These are phyloP conservation scores for Hirsutella rhossiliensis DNA, from an alignment of 2,329 filamentous ascomycete species.

Conservation along the genomic window DNA sequence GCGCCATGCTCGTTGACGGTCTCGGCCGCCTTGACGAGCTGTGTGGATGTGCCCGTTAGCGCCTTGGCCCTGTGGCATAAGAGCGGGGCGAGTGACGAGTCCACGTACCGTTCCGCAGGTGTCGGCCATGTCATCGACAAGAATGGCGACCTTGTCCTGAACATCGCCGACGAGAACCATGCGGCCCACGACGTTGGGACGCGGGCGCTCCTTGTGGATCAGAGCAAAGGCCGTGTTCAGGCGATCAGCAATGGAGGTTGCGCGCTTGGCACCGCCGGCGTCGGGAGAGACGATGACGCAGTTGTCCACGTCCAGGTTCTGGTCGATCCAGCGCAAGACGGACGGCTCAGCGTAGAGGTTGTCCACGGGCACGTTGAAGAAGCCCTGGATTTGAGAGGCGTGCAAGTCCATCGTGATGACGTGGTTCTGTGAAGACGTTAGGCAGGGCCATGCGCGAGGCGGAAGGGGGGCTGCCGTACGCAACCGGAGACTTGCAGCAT, in stretches of 20 bases:
- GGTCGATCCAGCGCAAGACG: slow-evolving; percentile 80
- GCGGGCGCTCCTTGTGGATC: slow-evolving; percentile 91
- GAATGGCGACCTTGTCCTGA: slow-evolving; percentile 79
- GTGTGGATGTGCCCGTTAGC: not conserved
- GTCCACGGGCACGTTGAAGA: slow-evolving; percentile 71
- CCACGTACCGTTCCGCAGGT: slow-evolving; percentile 63
- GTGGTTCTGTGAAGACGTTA: slow-evolving; percentile 21
- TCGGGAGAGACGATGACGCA: slow-evolving; percentile 93
- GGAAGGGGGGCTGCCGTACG: slow-evolving; percentile 9
- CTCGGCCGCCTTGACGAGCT: slow-evolving; percentile 68
- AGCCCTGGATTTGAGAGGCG: slow-evolving; percentile 87
- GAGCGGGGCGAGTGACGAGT: not conserved
- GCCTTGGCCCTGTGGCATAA: not conserved
- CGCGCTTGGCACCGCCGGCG: slow-evolving; percentile 87
- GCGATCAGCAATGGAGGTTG: slow-evolving; percentile 84
- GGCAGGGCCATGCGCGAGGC: not conserved
- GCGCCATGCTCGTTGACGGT: slow-evolving; percentile 82
- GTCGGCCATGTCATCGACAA: slow-evolving; percentile 97
- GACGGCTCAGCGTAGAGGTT: slow-evolving; percentile 91
- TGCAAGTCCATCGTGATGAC: slow-evolving; percentile 95
- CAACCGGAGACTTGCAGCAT: not conserved
- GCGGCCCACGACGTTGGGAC: slow-evolving; percentile 74
- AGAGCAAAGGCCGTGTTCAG: slow-evolving; percentile 85
- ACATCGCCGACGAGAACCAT: slow-evolving; percentile 96
- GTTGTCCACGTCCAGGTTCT: slow-evolving; percentile 70